phyloP scores from a whole-genome alignment of 139 green algal species.

The Coccomyxa sp. region DNA sequence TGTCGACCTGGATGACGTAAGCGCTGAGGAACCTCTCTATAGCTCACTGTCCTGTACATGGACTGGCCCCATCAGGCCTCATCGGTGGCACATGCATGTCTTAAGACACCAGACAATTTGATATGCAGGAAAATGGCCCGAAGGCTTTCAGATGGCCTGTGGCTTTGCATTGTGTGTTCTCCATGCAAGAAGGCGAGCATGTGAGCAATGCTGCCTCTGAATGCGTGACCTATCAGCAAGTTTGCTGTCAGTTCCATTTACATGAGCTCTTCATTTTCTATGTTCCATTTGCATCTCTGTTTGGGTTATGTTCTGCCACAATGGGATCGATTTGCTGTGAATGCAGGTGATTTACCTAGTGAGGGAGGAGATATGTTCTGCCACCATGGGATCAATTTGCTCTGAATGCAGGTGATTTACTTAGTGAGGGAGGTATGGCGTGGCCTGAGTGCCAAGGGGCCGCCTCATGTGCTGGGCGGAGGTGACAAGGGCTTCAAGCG shows the following conservation, averaged over 20 bases:
- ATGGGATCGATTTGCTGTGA: too few relatives aligned
- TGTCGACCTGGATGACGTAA: conserved; percentile 52
- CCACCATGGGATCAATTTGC: too few relatives aligned
- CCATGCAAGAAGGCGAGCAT: not conserved
- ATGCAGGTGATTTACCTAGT: conserved; percentile 24
- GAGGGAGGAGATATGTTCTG: conserved; percentile 15
- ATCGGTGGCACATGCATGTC: not conserved
- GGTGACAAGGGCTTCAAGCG: conserved; percentile 66
- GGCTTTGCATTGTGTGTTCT: not conserved
- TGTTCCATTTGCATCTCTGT: too few relatives aligned
- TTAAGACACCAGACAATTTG: not conserved
- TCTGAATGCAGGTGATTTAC: conserved; percentile 32
- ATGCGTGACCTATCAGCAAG: too few relatives aligned
- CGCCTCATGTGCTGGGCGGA: conserved; percentile 14
- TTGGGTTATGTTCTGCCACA: too few relatives aligned
- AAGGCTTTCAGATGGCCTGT: not conserved
- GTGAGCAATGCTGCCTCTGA: too few relatives aligned
- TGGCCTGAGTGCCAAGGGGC: conserved; percentile 39
- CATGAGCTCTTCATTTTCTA: too few relatives aligned
- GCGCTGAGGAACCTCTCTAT: not conserved
- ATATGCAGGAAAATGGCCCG: not conserved
- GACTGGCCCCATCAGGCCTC: too few relatives aligned
- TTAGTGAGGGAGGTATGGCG: conserved; percentile 59
- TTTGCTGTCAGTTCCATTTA: too few relatives aligned
- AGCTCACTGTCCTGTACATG: not conserved